Conservation (phyloP, 371 early-diverging fungal species). For the Mortierella sp. region DNA sequence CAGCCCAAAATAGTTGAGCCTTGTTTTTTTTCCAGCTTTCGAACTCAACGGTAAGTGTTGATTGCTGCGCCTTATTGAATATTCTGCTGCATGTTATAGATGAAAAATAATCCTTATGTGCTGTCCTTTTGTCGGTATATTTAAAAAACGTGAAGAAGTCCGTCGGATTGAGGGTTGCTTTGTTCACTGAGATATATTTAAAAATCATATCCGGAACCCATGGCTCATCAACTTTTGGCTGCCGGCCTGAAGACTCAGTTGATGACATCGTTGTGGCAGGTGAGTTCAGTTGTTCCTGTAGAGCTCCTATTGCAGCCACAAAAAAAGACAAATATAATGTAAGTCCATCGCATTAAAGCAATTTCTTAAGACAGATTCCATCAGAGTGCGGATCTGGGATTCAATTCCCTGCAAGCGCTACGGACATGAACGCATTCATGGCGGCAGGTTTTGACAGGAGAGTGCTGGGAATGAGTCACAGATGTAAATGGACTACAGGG, state of each 20-base stretch:
- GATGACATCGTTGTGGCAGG: not conserved
- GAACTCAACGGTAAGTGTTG: too few relatives aligned
- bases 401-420: slow-evolving; percentile 13
- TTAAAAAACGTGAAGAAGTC: too few relatives aligned
- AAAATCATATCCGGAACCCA: not conserved
- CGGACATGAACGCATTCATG: slow-evolving; percentile 20
- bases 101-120: too few relatives aligned
- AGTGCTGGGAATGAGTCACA: slow-evolving; percentile 8
- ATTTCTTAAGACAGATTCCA: too few relatives aligned
- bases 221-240: not conserved
- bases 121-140: too few relatives aligned
- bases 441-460: slow-evolving; percentile 18
- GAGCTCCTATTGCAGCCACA: not conserved
- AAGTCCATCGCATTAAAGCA: not conserved
- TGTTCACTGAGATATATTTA: not conserved
- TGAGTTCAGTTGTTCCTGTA: not conserved
- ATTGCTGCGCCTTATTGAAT: not conserved
- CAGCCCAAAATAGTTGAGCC: not conserved
- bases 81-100: not conserved
- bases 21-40: too few relatives aligned
- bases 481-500: slow-evolving; percentile 20
- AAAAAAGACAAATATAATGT: too few relatives aligned
- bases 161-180: too few relatives aligned
- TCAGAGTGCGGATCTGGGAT: slow-evolving; percentile 2
- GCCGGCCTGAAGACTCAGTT: too few relatives aligned